Conservation (phyloP, 192 early-diverging fungal genomes). For the Blastocladiella britannica region DNA sequence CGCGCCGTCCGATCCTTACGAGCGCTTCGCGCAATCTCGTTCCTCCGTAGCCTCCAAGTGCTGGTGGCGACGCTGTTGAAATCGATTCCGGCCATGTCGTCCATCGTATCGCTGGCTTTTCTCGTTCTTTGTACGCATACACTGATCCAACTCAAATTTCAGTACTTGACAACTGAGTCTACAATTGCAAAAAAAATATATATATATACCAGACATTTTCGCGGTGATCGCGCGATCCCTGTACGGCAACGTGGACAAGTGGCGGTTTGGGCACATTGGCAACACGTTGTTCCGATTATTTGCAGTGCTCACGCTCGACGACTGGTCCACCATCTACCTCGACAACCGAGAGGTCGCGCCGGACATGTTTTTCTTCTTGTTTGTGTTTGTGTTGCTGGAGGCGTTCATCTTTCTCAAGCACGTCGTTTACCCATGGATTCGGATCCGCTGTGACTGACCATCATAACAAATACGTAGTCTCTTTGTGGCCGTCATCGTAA, state of each 20-base stretch:
- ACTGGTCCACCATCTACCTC: constrained; percentile 14
- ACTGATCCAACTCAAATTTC: neutral
- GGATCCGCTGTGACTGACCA: neutral
- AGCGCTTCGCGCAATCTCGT: constrained; percentile 11
- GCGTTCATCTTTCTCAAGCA: constrained; percentile 21
- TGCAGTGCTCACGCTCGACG: constrained; percentile 15
- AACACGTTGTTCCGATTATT: constrained; percentile 11
- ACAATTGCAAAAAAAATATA: neutral
- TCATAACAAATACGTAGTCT: constrained; percentile 8
- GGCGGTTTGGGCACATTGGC: constrained; percentile 12
- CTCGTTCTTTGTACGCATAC: constrained; percentile 12
- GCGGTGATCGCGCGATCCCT: constrained; percentile 11
- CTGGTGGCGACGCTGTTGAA: constrained; percentile 15
- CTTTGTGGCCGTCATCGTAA: constrained; percentile 21
- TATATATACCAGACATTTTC: constrained; percentile 12
- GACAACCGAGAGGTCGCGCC: constrained; percentile 11
- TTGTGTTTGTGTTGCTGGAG: constrained; percentile 14
- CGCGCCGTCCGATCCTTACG: constrained; percentile 11
- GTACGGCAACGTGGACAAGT: constrained; percentile 12
- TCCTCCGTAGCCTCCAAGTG: constrained; percentile 12
- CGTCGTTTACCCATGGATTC: neutral
- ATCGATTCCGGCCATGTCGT: constrained; percentile 20
- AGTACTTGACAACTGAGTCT: neutral
- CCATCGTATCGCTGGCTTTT: constrained; percentile 11
- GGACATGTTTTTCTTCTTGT: constrained; percentile 12